These are phyloP conservation scores for Fraxinus latifolia DNA, from an alignment of 305 asterid species.

Conservation along the genomic window DNA sequence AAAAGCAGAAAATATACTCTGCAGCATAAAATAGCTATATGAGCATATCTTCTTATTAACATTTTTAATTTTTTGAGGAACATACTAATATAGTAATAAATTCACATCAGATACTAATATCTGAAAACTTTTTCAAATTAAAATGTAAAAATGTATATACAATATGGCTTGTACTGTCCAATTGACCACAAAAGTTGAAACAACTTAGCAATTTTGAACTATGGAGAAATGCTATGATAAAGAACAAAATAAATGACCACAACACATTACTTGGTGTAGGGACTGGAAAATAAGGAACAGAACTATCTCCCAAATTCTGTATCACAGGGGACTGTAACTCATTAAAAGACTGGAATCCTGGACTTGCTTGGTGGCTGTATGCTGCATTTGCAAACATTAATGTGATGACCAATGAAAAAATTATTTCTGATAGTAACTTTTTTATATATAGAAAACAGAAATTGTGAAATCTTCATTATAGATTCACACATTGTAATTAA, in stretches of 20 bases:
- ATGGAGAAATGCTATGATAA: neutral
- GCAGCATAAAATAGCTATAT: neutral
- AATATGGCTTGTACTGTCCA: neutral
- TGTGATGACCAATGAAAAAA: neutral
- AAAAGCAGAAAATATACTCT: neutral
- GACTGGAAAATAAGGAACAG: constrained; percentile 37
- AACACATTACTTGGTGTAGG: constrained; percentile 39
- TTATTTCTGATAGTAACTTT: constrained; percentile 5
- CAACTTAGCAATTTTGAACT: neutral
- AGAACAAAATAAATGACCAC: constrained; percentile 2
- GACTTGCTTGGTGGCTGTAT: constrained; percentile 58
- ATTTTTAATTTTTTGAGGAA: neutral
- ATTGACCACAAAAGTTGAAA: constrained; percentile 10
- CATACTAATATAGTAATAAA: constrained; percentile 7
- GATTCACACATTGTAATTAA: neutral
- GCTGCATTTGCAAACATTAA: constrained; percentile 49
- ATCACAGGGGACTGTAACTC: constrained; percentile 39
- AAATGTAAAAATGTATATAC: neutral
- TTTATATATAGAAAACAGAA: constrained; percentile 9
- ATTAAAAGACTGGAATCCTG: constrained; percentile 50
- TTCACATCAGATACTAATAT: constrained; percentile 6
- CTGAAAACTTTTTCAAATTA: constrained; percentile 1
- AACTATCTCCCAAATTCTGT: constrained; percentile 34
- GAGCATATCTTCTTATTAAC: constrained; percentile 10
- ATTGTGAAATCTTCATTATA: neutral